These are phyloP conservation scores for Moniliophthora roreri DNA, from an alignment of 1,284 basidiomycete genomes.

Conservation along the genomic window DNA sequence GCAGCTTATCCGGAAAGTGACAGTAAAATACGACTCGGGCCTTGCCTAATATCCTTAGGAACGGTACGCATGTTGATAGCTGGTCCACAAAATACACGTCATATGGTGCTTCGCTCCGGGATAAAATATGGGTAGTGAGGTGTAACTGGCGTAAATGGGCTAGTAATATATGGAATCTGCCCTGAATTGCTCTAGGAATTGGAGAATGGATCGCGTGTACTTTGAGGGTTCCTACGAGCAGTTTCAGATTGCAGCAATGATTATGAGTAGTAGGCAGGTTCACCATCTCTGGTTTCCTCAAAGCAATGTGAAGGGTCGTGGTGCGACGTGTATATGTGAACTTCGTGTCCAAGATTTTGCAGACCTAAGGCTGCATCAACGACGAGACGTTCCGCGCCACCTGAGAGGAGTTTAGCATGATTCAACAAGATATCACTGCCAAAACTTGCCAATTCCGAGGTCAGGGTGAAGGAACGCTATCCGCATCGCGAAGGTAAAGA, in stretches of 20 bases:
- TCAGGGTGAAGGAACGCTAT: conserved; percentile 95
- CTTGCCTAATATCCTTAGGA: conserved; percentile 67
- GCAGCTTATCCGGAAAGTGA: conserved; percentile 94
- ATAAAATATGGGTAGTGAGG: conserved; percentile 66
- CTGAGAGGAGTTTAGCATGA: conserved; percentile 38
- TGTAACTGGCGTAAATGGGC: conserved; percentile 90
- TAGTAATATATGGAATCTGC: conserved; percentile 85
- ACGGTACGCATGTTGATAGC: conserved; percentile 87
- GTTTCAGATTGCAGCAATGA: conserved; percentile 2
- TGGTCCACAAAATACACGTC: conserved; percentile 97
- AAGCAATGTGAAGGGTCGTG: conserved; percentile 87
- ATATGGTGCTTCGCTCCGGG: conserved; percentile 44
- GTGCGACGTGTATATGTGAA: conserved; percentile 94
- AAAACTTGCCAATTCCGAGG: conserved; percentile 85
- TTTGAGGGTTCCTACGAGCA: conserved; percentile 69
- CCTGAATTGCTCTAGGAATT: conserved; percentile 76
- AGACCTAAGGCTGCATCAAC: conserved; percentile 95
- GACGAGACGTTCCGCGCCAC: conserved; percentile 92
- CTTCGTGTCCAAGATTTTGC: conserved; percentile 81
- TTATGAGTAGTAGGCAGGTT: neutral
- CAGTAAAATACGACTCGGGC: conserved; percentile 95
- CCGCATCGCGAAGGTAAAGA: conserved; percentile 19
- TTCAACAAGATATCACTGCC: conserved; percentile 7
- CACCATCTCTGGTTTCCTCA: conserved; percentile 88
- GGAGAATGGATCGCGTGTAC: conserved; percentile 80